Conservation (phyloP, 768 basidiomycete genomes). For the Suillus cothurnatus region DNA sequence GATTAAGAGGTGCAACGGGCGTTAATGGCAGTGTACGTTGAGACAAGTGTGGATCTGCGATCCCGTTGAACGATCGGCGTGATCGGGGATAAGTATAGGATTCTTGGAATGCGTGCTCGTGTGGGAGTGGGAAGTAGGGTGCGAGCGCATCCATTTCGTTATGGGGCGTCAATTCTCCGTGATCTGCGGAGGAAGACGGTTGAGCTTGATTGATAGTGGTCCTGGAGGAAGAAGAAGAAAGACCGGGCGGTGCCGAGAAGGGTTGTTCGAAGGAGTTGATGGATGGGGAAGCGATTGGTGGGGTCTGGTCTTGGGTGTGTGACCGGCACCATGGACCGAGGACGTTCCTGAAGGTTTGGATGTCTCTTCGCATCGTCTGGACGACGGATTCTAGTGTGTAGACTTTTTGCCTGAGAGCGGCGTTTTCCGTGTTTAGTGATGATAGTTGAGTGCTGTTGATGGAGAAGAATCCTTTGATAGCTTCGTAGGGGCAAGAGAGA, state of each 20-base stretch:
- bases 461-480: conserved; percentile 60
- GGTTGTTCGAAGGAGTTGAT: conserved; percentile 12
- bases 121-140: conserved; percentile 22
- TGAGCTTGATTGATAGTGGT: conserved; percentile 16
- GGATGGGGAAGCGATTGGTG: conserved; percentile 14
- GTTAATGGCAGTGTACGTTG: conserved; percentile 33
- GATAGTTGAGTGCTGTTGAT: conserved; percentile 42
- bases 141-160: conserved; percentile 29
- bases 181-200: conserved; percentile 17
- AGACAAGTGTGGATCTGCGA: conserved; percentile 26
- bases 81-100: conserved; percentile 17
- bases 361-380: conserved; percentile 54
- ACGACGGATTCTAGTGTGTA: conserved; percentile 60
- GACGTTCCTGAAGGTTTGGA: conserved; percentile 53
- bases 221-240: conserved; percentile 21
- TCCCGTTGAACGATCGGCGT: conserved; percentile 18
- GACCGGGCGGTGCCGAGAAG: conserved; percentile 17
- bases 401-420: conserved; percentile 57
- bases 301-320: conserved; percentile 29
- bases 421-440: conserved; percentile 63
- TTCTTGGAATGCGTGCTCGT: conserved; percentile 18
- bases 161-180: conserved; percentile 14
- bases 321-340: conserved; percentile 67
- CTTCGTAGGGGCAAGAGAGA: conserved; percentile 56
- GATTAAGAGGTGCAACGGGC: conserved; percentile 61